These are phyloP conservation scores for Aspergillus floridensis DNA, from an alignment of 2,329 filamentous ascomycete genomes.

Conservation along the genomic window DNA sequence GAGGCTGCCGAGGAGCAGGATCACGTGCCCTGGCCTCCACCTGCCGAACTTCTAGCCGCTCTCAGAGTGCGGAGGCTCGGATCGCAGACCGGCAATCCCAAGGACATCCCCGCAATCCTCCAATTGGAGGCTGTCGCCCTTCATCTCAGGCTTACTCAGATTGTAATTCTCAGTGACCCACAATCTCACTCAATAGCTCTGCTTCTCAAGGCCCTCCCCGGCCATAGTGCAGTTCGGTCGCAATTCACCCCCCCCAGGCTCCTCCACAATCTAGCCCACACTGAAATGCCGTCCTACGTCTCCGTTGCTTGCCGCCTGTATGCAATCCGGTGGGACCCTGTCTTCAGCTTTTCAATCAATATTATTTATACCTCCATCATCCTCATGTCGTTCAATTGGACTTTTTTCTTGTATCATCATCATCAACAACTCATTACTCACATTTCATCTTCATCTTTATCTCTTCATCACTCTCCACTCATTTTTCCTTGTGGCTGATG, in stretches of 20 bases:
- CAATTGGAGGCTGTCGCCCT: neutral
- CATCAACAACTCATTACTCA: constrained; percentile 1
- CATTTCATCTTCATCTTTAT: constrained; percentile 1
- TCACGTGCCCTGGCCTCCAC: constrained; percentile 30
- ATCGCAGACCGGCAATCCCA: constrained; percentile 27
- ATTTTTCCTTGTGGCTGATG: neutral
- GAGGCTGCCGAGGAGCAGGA: constrained; percentile 17
- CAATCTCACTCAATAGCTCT: too few relatives aligned
- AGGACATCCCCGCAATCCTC: neutral
- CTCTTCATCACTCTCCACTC: neutral
- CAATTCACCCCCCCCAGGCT: neutral
- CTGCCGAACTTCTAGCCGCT: constrained; percentile 31
- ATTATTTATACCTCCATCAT: constrained; percentile 30
- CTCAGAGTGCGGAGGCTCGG: constrained; percentile 18
- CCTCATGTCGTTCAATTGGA: constrained; percentile 19
- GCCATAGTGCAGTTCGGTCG: neutral
- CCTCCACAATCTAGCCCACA: constrained; percentile 30
- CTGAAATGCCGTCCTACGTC: constrained; percentile 36
- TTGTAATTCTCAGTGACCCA: too few relatives aligned
- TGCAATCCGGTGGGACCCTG: constrained; percentile 20
- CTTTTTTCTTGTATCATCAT: constrained; percentile 2
- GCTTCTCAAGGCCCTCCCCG: too few relatives aligned
- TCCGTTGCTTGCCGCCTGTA: constrained; percentile 21
- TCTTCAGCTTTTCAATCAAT: constrained; percentile 12
- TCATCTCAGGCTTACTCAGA: neutral